These are phyloP conservation scores for Trichoderma lentiforme DNA, from an alignment of 2,329 filamentous ascomycete genomes.

Conservation along the genomic window DNA sequence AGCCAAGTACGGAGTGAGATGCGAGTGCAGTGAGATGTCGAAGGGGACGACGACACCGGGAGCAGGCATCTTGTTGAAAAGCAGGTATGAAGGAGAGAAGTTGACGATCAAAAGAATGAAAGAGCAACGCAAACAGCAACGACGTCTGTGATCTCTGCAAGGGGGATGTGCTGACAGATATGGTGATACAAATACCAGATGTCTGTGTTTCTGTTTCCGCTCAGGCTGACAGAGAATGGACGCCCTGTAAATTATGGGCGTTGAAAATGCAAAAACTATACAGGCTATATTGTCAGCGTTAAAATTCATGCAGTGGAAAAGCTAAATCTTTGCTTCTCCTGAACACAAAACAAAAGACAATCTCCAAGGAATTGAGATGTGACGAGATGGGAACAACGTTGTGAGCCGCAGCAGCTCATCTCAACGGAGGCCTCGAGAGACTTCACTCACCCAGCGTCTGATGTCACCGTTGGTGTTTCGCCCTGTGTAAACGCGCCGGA, in stretches of 20 bases:
- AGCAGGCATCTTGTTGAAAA: constrained; percentile 27
- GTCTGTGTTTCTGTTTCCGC: neutral
- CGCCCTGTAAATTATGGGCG: neutral
- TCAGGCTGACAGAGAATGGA: neutral
- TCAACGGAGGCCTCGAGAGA: neutral
- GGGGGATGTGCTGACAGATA: neutral
- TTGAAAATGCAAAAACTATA: neutral
- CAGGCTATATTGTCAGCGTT: neutral
- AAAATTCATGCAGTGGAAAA: neutral
- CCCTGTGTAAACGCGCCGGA: neutral
- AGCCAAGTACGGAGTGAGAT: constrained; percentile 55
- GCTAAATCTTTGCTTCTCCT: neutral
- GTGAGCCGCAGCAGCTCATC: neutral
- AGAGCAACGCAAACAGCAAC: neutral
- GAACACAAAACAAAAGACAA: neutral
- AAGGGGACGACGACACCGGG: constrained; percentile 42
- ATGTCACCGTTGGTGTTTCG: neutral
- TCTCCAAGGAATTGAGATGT: neutral
- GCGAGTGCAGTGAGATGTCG: constrained; percentile 42
- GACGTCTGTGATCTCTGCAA: neutral
- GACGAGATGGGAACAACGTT: neutral
- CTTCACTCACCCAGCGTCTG: neutral
- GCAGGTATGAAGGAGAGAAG: neutral
- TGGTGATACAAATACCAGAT: neutral
- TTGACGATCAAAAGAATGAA: neutral